Evolutionary conservation across 1,284 basidiomycete genomes (phyloP).

Genomic region (Trichosporon coremiiforme): DNA sequence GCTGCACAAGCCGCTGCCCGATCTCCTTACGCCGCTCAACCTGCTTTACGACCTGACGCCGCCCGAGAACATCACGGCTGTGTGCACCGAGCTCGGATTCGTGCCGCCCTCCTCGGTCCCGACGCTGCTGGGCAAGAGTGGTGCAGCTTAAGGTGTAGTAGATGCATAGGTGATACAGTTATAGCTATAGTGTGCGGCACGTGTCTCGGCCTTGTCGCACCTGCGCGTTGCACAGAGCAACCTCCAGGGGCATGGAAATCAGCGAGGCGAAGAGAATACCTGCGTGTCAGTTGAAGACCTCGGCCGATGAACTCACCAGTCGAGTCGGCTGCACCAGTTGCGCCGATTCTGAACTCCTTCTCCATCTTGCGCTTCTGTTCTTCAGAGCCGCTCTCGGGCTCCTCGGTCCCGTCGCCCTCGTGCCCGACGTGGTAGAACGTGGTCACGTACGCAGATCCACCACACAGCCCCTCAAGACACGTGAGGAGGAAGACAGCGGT

Average conservation of each 20-base stretch:
- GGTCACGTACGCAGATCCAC: slow-evolving; percentile 90
- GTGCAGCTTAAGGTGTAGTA: not conserved
- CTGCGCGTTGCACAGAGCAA: slow-evolving; percentile 74
- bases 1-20: slow-evolving; percentile 27
- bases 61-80: slow-evolving; percentile 84
- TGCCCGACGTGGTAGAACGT: slow-evolving; percentile 83
- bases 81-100: slow-evolving; percentile 84
- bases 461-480: slow-evolving; percentile 81
- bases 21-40: slow-evolving; percentile 69
- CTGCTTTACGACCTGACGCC: slow-evolving; percentile 91
- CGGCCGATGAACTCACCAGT: slow-evolving; percentile 61
- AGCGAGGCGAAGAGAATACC: slow-evolving; percentile 79
- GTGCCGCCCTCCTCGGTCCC: slow-evolving; percentile 72
- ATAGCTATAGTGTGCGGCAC: slow-evolving; percentile 66
- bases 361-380: slow-evolving; percentile 58
- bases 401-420: slow-evolving; percentile 59
- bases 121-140: slow-evolving; percentile 54
- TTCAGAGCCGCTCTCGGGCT: slow-evolving; percentile 58
- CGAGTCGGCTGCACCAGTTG: slow-evolving; percentile 64
- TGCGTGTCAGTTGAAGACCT: slow-evolving; percentile 46
- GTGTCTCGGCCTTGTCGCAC: slow-evolving; percentile 69
- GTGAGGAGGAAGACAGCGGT: slow-evolving; percentile 73
- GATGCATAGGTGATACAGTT: slow-evolving; percentile 20
- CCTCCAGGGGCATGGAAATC: slow-evolving; percentile 80
- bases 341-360: slow-evolving; percentile 85